Percentiles rank a stretch among this genome's conserved stretches.
Evolutionary conservation across 2,329 filamentous ascomycete species (phyloP).

Genomic region (Cercospora canescens): DNA sequence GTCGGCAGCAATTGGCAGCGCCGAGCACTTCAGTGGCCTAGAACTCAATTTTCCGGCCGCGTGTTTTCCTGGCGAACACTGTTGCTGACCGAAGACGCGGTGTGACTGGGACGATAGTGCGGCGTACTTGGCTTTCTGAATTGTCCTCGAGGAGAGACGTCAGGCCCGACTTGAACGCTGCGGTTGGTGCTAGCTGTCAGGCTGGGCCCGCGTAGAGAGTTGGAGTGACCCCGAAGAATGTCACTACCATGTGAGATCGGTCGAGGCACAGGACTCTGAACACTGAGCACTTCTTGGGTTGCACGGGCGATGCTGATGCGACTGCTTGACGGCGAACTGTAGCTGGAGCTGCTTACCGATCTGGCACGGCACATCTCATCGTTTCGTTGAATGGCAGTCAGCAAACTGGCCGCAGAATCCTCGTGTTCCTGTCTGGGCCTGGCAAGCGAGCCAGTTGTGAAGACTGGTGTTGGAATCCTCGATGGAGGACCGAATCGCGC

Average conservation of each 20-base stretch:
- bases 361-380: slow-evolving; percentile 29
- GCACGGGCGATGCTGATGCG: slow-evolving; percentile 14
- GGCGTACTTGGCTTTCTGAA: neutral
- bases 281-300: neutral
- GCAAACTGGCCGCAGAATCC: slow-evolving; percentile 40
- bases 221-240: slow-evolving; percentile 26
- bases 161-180: slow-evolving; percentile 14
- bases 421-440: slow-evolving; percentile 41
- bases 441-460: slow-evolving; percentile 31
- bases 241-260: slow-evolving; percentile 15
- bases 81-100: neutral
- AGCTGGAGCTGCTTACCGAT: slow-evolving; percentile 30
- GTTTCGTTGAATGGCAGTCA: slow-evolving; percentile 32
- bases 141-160: neutral
- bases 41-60: neutral
- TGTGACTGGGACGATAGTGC: neutral
- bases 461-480: slow-evolving; percentile 47
- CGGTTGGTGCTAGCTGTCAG: slow-evolving; percentile 26
- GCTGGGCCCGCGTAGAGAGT: slow-evolving; percentile 18
- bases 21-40: neutral
- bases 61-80: slow-evolving; percentile 4
- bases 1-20: neutral
- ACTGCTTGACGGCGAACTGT: slow-evolving; percentile 23
- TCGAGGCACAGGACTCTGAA: neutral
- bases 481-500: slow-evolving; percentile 30